Percentiles rank a stretch among this genome's conserved stretches.
Evolutionary conservation across 306 rosid genomes (phyloP).

Genomic region (Cucurbita moschata): DNA sequence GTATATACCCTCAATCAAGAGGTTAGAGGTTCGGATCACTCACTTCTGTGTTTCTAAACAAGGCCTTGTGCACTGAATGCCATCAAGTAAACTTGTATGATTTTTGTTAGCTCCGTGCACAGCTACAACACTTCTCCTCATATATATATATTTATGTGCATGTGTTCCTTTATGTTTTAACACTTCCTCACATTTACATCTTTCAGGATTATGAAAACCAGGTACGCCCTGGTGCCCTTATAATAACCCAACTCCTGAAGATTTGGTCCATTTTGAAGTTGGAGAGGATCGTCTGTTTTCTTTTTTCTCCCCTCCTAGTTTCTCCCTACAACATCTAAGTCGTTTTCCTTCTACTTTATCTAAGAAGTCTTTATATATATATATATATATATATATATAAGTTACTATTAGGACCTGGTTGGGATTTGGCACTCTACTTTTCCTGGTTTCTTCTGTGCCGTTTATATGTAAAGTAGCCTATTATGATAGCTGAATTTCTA

Average conservation of each 20-base stretch:
- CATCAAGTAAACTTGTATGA: not conserved
- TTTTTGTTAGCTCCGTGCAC: not conserved
- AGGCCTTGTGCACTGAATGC: not conserved
- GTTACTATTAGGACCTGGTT: not conserved
- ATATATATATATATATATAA: not conserved
- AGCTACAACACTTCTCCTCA: not conserved
- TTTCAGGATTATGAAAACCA: conserved; percentile 4
- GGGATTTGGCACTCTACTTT: not conserved
- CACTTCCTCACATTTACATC: not conserved
- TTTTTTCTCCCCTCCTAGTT: not conserved
- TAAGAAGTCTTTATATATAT: not conserved
- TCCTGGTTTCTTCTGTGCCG: not conserved
- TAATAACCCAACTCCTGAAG: not conserved
- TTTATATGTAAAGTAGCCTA: not conserved
- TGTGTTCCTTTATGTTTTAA: not conserved
- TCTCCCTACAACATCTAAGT: not conserved
- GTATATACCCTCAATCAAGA: too few species aligned
- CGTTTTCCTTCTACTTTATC: not conserved
- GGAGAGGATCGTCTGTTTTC: not conserved
- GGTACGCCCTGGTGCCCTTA: not conserved
- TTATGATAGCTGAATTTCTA: not conserved
- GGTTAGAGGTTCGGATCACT: not conserved
- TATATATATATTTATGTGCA: not conserved
- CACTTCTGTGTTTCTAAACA: not conserved
- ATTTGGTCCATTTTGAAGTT: conserved; percentile 1